Evolutionary conservation across 2,329 filamentous ascomycete genomes (phyloP).

Genomic region (Fusarium agapanthi): DNA sequence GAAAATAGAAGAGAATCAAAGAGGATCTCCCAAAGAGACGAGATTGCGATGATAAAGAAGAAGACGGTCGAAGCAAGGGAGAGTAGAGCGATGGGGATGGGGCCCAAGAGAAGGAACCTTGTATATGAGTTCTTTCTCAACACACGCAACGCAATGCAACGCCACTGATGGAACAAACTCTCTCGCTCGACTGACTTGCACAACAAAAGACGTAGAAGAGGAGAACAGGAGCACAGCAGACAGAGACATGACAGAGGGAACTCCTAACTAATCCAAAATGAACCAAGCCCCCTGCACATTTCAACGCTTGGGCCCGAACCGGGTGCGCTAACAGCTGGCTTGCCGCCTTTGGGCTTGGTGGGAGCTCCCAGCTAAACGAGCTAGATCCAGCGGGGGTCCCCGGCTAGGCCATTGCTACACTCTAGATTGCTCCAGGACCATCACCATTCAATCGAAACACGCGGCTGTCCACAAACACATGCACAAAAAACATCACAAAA

Average conservation of each 20-base stretch:
- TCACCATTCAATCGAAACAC: slow-evolving; percentile 11
- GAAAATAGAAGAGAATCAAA: slow-evolving; percentile 17
- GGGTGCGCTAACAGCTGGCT: slow-evolving; percentile 35
- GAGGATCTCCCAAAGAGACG: slow-evolving; percentile 8
- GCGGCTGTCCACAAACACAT: neutral
- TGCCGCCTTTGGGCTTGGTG: slow-evolving; percentile 37
- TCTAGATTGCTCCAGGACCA: slow-evolving; percentile 27
- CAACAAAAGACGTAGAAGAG: slow-evolving; percentile 3
- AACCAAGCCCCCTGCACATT: slow-evolving; percentile 15
- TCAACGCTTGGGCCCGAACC: slow-evolving; percentile 37
- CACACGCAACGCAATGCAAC: neutral
- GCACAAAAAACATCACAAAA: neutral
- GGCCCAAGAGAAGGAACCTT: slow-evolving; percentile 7
- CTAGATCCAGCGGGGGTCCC: slow-evolving; percentile 16
- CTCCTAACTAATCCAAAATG: slow-evolving; percentile 21
- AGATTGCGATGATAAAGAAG: slow-evolving; percentile 16
- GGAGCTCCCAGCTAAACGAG: slow-evolving; percentile 13
- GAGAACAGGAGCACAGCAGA: slow-evolving; percentile 10
- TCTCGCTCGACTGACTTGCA: neutral
- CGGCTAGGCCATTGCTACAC: slow-evolving; percentile 16
- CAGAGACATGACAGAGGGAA: neutral
- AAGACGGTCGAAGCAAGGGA: slow-evolving; percentile 15
- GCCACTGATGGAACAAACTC: neutral
- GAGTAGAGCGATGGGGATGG: neutral
- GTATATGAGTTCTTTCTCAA: slow-evolving; percentile 14